Evolutionary conservation across 495 filamentous ascomycete species (phyloP).

Genomic region (Baudoinia panamericana): DNA sequence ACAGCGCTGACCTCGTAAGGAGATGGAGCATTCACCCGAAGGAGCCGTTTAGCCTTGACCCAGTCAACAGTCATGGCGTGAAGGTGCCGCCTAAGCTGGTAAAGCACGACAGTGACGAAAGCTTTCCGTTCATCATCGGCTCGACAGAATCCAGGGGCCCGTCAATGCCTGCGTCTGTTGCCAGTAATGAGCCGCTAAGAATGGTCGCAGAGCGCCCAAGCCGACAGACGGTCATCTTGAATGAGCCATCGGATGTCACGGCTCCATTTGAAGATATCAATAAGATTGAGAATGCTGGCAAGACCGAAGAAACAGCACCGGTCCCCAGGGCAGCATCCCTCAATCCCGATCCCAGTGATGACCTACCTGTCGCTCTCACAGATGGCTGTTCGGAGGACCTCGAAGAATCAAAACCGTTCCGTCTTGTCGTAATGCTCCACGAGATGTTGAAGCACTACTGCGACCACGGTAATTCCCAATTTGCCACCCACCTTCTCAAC

Average conservation of each 20-base stretch:
- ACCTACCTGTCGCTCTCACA: no score
- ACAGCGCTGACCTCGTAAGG: neutral
- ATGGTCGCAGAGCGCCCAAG: constrained; percentile 20
- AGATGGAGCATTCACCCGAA: constrained; percentile 24
- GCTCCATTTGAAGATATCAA: no score
- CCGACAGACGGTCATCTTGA: no score
- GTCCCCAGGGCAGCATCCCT: no score
- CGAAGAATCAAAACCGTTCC: constrained; percentile 17
- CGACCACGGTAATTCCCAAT: constrained; percentile 25
- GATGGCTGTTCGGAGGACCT: neutral
- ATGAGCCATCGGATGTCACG: no score
- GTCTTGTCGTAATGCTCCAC: constrained; percentile 22
- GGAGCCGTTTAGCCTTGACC: constrained; percentile 24
- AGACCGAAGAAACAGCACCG: no score
- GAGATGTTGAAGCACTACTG: constrained; percentile 24
- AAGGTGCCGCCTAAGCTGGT: constrained; percentile 33
- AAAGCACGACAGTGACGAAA: constrained; percentile 65
- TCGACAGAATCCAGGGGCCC: constrained; percentile 40
- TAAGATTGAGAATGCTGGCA: no score
- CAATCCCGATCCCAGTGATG: no score
- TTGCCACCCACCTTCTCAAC: constrained; percentile 24
- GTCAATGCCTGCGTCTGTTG: constrained; percentile 35
- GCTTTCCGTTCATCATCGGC: constrained; percentile 71
- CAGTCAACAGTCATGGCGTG: constrained; percentile 17
- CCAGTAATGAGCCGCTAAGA: constrained; percentile 30